A percentile compares a stretch with the other conserved stretches of the same genome.
Evolutionary conservation across 495 filamentous ascomycete genomes (phyloP).

Genomic region (Cudoniella acicularis): DNA sequence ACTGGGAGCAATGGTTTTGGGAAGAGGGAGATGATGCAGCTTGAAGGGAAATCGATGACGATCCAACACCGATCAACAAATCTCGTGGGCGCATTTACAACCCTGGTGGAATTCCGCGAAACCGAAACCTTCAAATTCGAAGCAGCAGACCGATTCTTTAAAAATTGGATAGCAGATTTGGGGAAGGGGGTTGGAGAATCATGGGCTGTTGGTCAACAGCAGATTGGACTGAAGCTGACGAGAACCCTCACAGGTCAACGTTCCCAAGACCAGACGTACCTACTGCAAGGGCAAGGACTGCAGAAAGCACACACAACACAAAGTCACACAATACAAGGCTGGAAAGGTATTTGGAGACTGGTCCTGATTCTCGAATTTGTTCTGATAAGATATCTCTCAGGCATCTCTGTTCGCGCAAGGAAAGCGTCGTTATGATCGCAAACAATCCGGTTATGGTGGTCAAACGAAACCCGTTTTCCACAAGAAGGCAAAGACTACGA

Average conservation of each 20-base stretch:
- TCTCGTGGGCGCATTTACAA: not conserved
- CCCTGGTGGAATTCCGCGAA: not conserved
- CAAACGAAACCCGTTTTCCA: conserved; percentile 99
- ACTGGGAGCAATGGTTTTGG: too few species aligned
- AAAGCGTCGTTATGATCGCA: conserved; percentile 99
- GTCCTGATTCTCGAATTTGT: not conserved
- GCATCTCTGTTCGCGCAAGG: conserved; percentile 94
- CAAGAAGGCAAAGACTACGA: conserved; percentile 99
- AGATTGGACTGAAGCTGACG: conserved; percentile 13
- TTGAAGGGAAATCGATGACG: not conserved
- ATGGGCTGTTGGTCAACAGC: not conserved
- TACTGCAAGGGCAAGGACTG: conserved; percentile 95
- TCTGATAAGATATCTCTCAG: conserved; percentile 38
- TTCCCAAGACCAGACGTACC: conserved; percentile 86
- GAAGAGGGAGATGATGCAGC: not conserved
- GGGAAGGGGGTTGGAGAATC: not conserved
- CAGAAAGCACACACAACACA: conserved; percentile 92
- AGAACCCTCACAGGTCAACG: conserved; percentile 61
- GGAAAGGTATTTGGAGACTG: conserved; percentile 58
- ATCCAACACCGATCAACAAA: not conserved
- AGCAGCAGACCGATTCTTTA: not conserved
- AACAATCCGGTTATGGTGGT: conserved; percentile 99
- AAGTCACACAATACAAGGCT: conserved; percentile 94
- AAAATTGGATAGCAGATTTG: too few species aligned
- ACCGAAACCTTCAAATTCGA: not conserved